Evolutionary conservation across 1,284 basidiomycete species (phyloP), one percentile per base, ranked within the genome.

Genomic region (Schizophyllum amplum): DNA sequence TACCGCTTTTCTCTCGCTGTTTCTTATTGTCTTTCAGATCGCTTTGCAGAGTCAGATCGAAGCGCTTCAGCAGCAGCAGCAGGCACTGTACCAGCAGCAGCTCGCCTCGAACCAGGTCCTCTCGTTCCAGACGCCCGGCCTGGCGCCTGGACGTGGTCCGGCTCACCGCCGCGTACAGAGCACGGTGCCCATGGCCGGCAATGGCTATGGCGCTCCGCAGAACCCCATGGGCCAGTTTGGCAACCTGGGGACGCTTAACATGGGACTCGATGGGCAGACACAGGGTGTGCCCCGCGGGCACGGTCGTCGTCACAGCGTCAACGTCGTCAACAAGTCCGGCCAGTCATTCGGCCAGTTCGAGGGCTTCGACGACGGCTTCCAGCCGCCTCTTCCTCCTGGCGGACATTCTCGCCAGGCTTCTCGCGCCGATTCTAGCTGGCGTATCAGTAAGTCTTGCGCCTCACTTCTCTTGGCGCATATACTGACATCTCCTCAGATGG

Each of bases 121-220:
- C 53, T 82, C 86, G 57, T 81, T 86, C 73, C 81, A 85, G 68
- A 83, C 83, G 54, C 74, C 85, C 48, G 87, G 87, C 5, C 76
- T 90, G 59, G 84, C 76, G 51, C 84, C 85, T n/a, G 78, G 75
- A 61, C 80, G 86, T 57, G 70, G 77, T 51, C 67, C 73, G 55
- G n/a, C n/a, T 78, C 94, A 98, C 68, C 84, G 94, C 58, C 89
- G 95, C 53, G 90, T 96, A 7, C 94, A 96, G 69, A 95, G 93
- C 66, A 90, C 86, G 23, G 79, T 86, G 7, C 88, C 88, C 7
- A 79, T 84, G 69, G 76, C 80, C 55, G 76, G 82, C 59, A 68
- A 72, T 11, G 64, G 66, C 57, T 78, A 82, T 59, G 69, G 75
- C 53, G 71, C 67, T 51, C 73, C 79, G 53, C 83, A 81, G 63